Percentiles rank a stretch among this genome's conserved stretches.
phyloP scores from a whole-genome alignment of 495 filamentous ascomycete species.

The Xylaria acuta region DNA sequence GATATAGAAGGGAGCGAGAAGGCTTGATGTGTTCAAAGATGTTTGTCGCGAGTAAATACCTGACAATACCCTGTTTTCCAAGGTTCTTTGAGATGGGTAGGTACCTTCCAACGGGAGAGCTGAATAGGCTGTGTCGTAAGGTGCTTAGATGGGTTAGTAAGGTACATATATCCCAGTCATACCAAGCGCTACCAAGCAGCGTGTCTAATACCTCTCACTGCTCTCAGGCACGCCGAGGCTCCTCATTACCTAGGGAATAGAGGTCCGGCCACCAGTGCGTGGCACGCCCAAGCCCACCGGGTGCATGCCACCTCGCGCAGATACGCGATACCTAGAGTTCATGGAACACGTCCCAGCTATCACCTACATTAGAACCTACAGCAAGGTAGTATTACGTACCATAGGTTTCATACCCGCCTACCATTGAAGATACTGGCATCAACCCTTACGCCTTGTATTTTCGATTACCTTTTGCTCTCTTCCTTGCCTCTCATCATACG shows the following conservation, averaged over 20 bases:
- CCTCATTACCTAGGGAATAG: not conserved
- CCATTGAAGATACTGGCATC: not conserved
- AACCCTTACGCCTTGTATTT: conserved; percentile 5
- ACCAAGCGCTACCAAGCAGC: not conserved
- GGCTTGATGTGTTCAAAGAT: not conserved
- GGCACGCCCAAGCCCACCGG: not conserved
- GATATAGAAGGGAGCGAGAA: conserved; percentile 10
- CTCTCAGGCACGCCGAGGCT: not conserved
- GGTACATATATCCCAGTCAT: not conserved
- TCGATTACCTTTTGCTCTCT: not conserved
- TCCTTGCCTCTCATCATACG: not conserved
- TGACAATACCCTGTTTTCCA: conserved; percentile 1
- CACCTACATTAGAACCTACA: not conserved
- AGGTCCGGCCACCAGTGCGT: not conserved
- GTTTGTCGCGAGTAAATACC: not conserved
- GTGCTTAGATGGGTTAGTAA: conserved; percentile 3
- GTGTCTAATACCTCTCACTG: too few relatives aligned
- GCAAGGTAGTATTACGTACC: not conserved
- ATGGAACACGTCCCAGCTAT: not conserved
- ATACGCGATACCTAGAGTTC: not conserved
- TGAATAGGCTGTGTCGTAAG: not conserved
- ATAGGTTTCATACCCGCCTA: not conserved
- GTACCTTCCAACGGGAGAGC: not conserved
- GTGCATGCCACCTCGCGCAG: not conserved
- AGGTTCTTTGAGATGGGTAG: not conserved